Percentiles rank a stretch among this genome's conserved stretches.
phyloP scores from a whole-genome alignment of 768 basidiomycete species.

The Leccinum imitatum region DNA sequence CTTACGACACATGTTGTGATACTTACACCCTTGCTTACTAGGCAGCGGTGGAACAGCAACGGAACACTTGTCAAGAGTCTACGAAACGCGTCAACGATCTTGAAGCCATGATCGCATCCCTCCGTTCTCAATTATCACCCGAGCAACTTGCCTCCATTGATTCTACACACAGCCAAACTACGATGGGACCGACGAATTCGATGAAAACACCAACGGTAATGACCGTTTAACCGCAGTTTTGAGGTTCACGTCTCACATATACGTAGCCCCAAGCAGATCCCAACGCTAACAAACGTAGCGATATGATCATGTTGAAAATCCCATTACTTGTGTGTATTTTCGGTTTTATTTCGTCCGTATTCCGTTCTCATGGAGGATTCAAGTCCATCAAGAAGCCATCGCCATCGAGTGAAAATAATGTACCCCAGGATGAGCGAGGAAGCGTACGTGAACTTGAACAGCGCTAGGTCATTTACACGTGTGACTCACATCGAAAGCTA shows the following conservation, averaged over 20 bases:
- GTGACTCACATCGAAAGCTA: background rate
- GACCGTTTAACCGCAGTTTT: background rate
- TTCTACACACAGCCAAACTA: background rate
- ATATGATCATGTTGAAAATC: conserved; percentile 24
- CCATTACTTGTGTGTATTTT: conserved; percentile 20
- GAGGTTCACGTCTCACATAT: conserved; percentile 7
- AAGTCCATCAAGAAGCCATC: conserved; percentile 13
- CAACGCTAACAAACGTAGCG: conserved; percentile 16
- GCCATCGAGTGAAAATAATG: conserved; percentile 1
- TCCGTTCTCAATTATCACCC: conserved; percentile 18
- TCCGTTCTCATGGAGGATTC: conserved; percentile 1
- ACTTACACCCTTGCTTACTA: conserved; percentile 7
- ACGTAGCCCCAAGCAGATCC: conserved; percentile 11
- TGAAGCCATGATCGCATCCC: conserved; percentile 16
- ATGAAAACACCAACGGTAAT: conserved; percentile 15
- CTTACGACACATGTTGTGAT: background rate
- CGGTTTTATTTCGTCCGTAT: background rate
- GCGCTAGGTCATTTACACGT: background rate
- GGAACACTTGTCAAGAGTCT: conserved; percentile 11
- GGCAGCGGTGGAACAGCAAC: conserved; percentile 17
- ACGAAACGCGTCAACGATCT: conserved; percentile 17
- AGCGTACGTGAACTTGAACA: conserved; percentile 16
- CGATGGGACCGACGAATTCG: background rate
- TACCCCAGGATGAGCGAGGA: conserved; percentile 5
- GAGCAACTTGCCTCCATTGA: conserved; percentile 23